Conservation (phyloP, 129 eudicot genomes). For the Oenanthe sinensis region DNA sequence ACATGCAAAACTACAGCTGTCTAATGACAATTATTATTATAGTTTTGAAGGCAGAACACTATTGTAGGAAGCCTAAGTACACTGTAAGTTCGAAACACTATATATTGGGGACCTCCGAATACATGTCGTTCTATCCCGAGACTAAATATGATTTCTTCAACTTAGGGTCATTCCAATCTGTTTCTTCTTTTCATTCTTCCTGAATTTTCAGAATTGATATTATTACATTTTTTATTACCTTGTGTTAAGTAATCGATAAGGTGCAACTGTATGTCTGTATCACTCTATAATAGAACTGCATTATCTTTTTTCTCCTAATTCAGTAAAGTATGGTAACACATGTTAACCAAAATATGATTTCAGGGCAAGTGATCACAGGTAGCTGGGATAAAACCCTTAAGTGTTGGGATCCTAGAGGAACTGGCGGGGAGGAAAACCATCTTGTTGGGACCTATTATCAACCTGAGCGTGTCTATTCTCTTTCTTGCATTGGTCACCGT, state of each 20-base stretch:
- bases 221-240: not conserved
- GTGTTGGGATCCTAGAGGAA: conserved; percentile 99
- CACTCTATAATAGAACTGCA: not conserved
- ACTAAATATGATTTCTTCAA: not conserved
- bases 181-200: no score
- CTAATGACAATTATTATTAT: no score
- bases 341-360: conserved; percentile 10
- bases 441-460: conserved; percentile 82
- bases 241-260: not conserved
- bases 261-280: not conserved
- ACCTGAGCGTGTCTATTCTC: conserved; percentile 95
- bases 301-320: not conserved
- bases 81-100: not conserved
- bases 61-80: not conserved
- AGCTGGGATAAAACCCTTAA: conserved; percentile 98
- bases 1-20: not conserved
- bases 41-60: not conserved
- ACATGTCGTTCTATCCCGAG: not conserved
- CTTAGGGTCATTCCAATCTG: not conserved
- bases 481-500: conserved; percentile 81
- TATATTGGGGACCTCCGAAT: not conserved
- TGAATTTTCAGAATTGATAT: not conserved
- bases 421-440: conserved; percentile 66
- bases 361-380: conserved; percentile 92
- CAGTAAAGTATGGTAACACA: not conserved